Base-by-base conservation (phyloP, 768 basidiomycete species). In the Hydnum rufescens region DNA sequence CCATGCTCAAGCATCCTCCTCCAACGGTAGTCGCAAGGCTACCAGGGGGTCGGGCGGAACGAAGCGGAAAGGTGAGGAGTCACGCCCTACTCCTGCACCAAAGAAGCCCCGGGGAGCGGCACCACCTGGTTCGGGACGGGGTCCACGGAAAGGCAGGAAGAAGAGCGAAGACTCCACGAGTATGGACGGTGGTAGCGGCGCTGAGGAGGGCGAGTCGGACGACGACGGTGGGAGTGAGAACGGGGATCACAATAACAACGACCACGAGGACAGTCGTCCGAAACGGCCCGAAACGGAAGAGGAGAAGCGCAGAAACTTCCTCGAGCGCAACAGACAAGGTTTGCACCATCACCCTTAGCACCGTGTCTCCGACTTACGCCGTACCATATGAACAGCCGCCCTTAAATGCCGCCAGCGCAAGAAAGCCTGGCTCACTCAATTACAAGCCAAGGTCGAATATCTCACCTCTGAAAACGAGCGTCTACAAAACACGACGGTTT, bases 351-450 rank as follows among this genome's bases (percentile, higher is more conserved):
- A 47, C 26, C 44, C 16, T 25, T 26, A 13, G 13, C 26, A 25
- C 8, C 44, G 8, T 16, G 19, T 52, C 48, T 52, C 8, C 19
- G 8, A 51, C 6, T 49, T 8, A 49, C n/a, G 18, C 51, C 16
- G 8, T 25, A 6, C 23, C 6, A 22, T 28, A 30, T 34, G 42
- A 32, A 13, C 25, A 96, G 93, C 95, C 56, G 95, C 95, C 4
- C 77, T 97, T 58, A 97, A 97, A 68, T 99, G 95, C 67, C 88
- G 95, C 32, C 95, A 99, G 63, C 83, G 95, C 54, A 99, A 99
- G 68, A 99, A 99, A 66, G 89, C 89, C 3, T 99, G 95, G 95
- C 75, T 97, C 13, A 74, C 79, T 28, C 80, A 85, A 57, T 72
- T 99, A 18, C 95, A 99, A 65, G 77, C 81, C 36, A 92, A 92